Conservation (phyloP, 345 rosid species). For the Angophora floribunda region DNA sequence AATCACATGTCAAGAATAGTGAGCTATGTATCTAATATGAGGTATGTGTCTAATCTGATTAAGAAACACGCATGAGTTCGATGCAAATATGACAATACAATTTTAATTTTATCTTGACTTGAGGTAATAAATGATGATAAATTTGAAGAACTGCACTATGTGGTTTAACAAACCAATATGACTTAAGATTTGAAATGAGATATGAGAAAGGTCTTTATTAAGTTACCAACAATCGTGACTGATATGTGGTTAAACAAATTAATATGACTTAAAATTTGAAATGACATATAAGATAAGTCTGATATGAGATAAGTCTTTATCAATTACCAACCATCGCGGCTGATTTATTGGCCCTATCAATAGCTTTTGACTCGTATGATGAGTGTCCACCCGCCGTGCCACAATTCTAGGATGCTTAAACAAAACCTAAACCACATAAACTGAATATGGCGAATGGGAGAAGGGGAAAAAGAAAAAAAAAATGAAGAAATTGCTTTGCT, state of each 20-base stretch:
- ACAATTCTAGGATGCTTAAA: neutral
- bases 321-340: neutral
- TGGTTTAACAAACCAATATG: neutral
- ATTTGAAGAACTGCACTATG: neutral
- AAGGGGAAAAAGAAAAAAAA: neutral
- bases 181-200: neutral
- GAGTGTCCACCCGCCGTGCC: neutral
- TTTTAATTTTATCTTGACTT: too few species aligned
- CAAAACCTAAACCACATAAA: neutral
- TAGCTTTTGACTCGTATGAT: neutral
- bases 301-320: neutral
- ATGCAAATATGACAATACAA: neutral
- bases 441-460: neutral
- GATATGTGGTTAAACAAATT: neutral
- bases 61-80: neutral
- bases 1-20: neutral
- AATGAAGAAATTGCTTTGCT: neutral
- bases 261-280: neutral
- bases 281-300: neutral
- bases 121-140: too few species aligned
- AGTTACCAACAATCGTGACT: neutral
- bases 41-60: neutral
- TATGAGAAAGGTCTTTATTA: neutral
- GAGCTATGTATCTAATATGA: too few species aligned
- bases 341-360: neutral